Conservation (phyloP, 371 early-diverging fungal genomes). For the Encephalitozoon cuniculi region DNA sequence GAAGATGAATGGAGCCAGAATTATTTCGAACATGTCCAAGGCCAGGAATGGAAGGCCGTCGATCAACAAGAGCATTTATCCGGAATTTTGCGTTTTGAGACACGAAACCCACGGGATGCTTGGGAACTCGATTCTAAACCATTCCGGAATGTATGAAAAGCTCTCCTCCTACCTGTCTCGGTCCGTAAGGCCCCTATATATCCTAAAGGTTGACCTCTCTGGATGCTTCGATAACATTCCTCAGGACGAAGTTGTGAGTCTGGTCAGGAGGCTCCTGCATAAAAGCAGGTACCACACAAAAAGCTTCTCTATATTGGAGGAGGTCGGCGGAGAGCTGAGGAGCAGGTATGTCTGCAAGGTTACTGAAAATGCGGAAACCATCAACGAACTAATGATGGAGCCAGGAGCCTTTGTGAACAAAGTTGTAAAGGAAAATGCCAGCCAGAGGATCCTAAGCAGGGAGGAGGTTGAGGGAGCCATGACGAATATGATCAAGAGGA, state of each 20-base stretch:
- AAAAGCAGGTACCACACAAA: slow-evolving; percentile 30
- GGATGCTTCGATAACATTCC: slow-evolving; percentile 56
- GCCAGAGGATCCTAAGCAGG: slow-evolving; percentile 8
- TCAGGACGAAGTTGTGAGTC: slow-evolving; percentile 21
- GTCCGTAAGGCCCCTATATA: neutral
- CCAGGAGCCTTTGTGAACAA: neutral
- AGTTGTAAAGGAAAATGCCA: slow-evolving; percentile 16
- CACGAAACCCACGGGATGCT: neutral
- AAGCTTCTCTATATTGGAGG: neutral
- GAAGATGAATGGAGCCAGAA: slow-evolving; percentile 38
- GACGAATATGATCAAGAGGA: slow-evolving; percentile 1
- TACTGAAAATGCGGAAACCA: neutral
- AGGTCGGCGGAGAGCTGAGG: neutral
- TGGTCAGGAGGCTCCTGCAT: slow-evolving; percentile 16
- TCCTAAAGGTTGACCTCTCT: slow-evolving; percentile 51
- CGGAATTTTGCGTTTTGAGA: slow-evolving; percentile 11
- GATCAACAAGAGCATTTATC: slow-evolving; percentile 1
- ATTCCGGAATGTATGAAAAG: slow-evolving; percentile 25
- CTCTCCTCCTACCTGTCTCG: slow-evolving; percentile 3
- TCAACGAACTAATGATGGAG: neutral
- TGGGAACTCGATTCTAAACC: slow-evolving; percentile 16
- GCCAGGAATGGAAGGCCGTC: neutral
- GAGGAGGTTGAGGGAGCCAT: slow-evolving; percentile 14
- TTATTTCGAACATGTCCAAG: slow-evolving; percentile 36
- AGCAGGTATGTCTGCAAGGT: neutral